These are phyloP conservation scores for Metschnikowia cerradonensis DNA, from an alignment of 805 yeast genomes.

Conservation along the genomic window DNA sequence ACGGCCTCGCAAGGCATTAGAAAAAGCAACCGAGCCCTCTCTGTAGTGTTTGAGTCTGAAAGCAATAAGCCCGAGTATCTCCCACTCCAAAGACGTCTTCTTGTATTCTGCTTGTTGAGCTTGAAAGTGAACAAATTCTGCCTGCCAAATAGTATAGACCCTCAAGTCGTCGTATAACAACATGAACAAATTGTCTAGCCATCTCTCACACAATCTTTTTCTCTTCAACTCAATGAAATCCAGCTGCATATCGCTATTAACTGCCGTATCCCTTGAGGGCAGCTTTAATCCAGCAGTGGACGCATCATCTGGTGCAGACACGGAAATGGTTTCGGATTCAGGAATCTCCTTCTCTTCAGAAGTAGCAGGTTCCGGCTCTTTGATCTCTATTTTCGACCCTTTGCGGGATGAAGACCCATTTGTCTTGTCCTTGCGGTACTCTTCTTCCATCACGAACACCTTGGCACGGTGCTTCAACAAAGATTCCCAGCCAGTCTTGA, in stretches of 20 bases:
- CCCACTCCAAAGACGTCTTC: conserved; percentile 87
- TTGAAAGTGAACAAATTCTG: conserved; percentile 83
- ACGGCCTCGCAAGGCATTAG: conserved; percentile 63
- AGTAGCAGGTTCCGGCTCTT: conserved; percentile 7
- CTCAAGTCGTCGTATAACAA: conserved; percentile 67
- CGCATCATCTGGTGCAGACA: conserved; percentile 23
- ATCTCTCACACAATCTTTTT: conserved; percentile 66
- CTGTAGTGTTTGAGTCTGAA: conserved; percentile 77
- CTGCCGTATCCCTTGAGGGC: conserved; percentile 23
- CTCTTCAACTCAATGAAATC: conserved; percentile 48
- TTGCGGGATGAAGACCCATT: conserved; percentile 13
- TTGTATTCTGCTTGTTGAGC: conserved; percentile 79
- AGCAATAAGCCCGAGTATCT: conserved; percentile 82
- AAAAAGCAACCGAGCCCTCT: conserved; percentile 85
- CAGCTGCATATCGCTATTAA: conserved; percentile 6
- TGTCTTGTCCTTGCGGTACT: conserved; percentile 38
- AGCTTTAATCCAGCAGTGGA: conserved; percentile 38
- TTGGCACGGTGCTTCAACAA: conserved; percentile 43
- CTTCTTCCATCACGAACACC: conserved; percentile 48
- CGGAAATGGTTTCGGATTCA: neutral
- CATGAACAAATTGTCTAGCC: conserved; percentile 72
- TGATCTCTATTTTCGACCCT: conserved; percentile 9
- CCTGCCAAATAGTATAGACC: conserved; percentile 89
- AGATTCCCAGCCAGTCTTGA: conserved; percentile 45
- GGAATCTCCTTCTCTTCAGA: neutral